These are phyloP conservation scores for Asterophora parasitica DNA, from an alignment of 768 basidiomycete species.

Conservation along the genomic window DNA sequence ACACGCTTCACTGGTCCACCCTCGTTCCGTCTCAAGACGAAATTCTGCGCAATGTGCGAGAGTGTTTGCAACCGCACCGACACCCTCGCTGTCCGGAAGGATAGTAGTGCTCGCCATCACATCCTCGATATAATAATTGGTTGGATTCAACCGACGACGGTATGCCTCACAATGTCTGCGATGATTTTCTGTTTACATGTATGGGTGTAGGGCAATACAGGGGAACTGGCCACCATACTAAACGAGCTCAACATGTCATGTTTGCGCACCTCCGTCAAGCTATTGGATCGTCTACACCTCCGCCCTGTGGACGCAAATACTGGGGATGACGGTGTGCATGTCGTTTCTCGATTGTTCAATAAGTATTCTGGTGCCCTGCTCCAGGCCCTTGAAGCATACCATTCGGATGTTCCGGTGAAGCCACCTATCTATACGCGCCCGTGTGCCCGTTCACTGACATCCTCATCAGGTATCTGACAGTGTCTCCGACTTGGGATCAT, in stretches of 20 bases:
- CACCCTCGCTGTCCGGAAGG: slow-evolving; percentile 59
- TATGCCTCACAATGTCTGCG: slow-evolving; percentile 26
- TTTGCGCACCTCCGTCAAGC: slow-evolving; percentile 67
- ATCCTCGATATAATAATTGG: slow-evolving; percentile 75
- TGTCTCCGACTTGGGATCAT: slow-evolving; percentile 43
- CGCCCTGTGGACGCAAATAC: slow-evolving; percentile 49
- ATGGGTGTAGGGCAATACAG: slow-evolving; percentile 28
- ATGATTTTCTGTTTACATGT: neutral
- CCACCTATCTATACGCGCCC: neutral
- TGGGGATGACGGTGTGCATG: slow-evolving; percentile 62
- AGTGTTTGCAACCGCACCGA: slow-evolving; percentile 60
- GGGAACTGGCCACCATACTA: slow-evolving; percentile 33
- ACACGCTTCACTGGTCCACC: slow-evolving; percentile 51
- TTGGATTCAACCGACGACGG: slow-evolving; percentile 61
- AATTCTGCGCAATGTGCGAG: slow-evolving; percentile 72
- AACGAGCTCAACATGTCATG: slow-evolving; percentile 72
- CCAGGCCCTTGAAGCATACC: slow-evolving; percentile 51
- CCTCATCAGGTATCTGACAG: slow-evolving; percentile 41
- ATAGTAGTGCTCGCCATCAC: slow-evolving; percentile 59
- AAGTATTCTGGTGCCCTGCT: slow-evolving; percentile 68
- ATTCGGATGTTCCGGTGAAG: slow-evolving; percentile 42
- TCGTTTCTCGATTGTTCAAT: slow-evolving; percentile 74
- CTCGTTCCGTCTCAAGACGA: slow-evolving; percentile 63
- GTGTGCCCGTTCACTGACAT: slow-evolving; percentile 3
- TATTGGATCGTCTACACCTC: slow-evolving; percentile 73